Base-by-base conservation (phyloP, 116 monocot species). In the Phalaenopsis hybrid region DNA sequence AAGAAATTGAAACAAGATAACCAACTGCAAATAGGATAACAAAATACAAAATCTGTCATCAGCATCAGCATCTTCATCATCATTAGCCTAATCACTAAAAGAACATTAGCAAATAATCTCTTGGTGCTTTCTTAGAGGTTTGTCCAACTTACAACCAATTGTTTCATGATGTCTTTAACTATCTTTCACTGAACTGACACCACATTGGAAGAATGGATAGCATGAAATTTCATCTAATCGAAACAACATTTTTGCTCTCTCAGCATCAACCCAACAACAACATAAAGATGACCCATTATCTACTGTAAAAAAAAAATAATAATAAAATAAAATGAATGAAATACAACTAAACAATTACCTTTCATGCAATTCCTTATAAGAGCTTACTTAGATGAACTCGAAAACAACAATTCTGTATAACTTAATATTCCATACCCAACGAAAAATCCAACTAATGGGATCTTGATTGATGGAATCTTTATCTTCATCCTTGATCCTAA, bases 201-300 rank as follows among this genome's bases (percentile, higher is more conserved):
- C 45, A 46, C 44, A 59, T 59, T 25, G 33, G 45, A 79, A 80
- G 59, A 82, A 85, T 79, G 85, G 8, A 72, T 58, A 48, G 43
- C 44, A 46, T 57, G 72, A 34, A 85, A 69, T 58, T 83, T 92
- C 91, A 44, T 85, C 83, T 7, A 97, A 78, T 50, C 83, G 81
- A 77, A 98, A 93, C 80, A 98, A 80, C 57, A 78, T 82, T 65
- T 81, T 85, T 48, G 97, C 91, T 80, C 81, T 89, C 80, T 79
- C 83, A 76, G 59, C 82, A 81, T 90, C 85, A 75, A 91, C 92
- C 97, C 97, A 98, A 81, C 94, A 93, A 83, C 85, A 94, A 75
- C 90, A 93, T 37, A 87, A 67, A 17, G 93, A 90, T 75, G 90
- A 94, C 18, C 97, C 95, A 83, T 98, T 93, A 88, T 94, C 97